Conservation (phyloP, 306 rosid genomes). For the Ammopiptanthus mongolicus region DNA sequence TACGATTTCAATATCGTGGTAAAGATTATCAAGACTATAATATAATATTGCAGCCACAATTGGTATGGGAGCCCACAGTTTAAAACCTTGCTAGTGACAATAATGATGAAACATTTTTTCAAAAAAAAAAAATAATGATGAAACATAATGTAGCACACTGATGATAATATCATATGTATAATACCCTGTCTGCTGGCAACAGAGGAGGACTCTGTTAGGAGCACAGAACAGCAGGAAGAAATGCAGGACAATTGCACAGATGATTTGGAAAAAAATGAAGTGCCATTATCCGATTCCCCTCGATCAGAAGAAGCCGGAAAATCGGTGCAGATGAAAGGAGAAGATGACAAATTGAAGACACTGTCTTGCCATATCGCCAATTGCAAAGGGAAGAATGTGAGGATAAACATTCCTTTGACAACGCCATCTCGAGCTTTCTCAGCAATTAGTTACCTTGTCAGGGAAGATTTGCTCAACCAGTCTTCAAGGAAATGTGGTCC, state of each 20-base stretch:
- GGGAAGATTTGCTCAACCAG: conserved; percentile 75
- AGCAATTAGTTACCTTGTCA: conserved; percentile 73
- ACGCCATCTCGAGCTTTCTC: conserved; percentile 87
- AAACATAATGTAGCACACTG: no score
- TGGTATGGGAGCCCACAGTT: no score
- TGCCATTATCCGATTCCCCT: conserved; percentile 38
- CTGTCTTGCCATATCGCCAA: conserved; percentile 53
- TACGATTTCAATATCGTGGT: no score
- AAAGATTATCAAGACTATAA: no score
- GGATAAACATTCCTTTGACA: conserved; percentile 84
- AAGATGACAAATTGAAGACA: conserved; percentile 51
- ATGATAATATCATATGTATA: not conserved
- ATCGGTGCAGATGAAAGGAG: conserved; percentile 40
- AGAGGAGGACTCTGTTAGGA: conserved; percentile 83
- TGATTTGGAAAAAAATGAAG: conserved; percentile 45
- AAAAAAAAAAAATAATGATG: no score
- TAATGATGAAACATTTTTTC: no score
- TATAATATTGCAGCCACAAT: no score
- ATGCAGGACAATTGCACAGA: conserved; percentile 40
- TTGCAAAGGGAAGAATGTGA: conserved; percentile 80
- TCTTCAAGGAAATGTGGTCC: conserved; percentile 63
- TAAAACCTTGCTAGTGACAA: no score
- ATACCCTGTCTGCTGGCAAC: conserved; percentile 21
- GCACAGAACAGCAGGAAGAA: conserved; percentile 58
- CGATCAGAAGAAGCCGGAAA: conserved; percentile 38